Conservation (phyloP, 2,329 filamentous ascomycete genomes). For the Lasiodiplodia citricola region DNA sequence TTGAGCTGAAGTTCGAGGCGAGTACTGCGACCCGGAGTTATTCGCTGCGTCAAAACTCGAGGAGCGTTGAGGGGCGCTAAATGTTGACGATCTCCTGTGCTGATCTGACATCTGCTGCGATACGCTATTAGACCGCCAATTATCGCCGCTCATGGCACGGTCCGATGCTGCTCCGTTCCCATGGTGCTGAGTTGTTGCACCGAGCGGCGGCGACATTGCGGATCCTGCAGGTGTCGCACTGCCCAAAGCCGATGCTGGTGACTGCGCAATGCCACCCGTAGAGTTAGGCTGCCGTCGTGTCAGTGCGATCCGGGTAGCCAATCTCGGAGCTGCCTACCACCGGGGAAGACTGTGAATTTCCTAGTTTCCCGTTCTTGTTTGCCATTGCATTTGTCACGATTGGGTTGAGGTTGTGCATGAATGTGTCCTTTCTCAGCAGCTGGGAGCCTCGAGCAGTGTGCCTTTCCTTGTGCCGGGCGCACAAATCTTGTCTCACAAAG, state of each 20-base stretch:
- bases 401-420: slow-evolving; percentile 58
- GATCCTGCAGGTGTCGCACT: slow-evolving; percentile 30
- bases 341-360: slow-evolving; percentile 33
- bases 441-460: slow-evolving; percentile 71
- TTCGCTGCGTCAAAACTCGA: slow-evolving; percentile 40
- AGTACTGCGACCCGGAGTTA: slow-evolving; percentile 39
- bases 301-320: slow-evolving; percentile 2
- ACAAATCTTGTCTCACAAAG: slow-evolving; percentile 92
- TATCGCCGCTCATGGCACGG: slow-evolving; percentile 44
- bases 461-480: slow-evolving; percentile 66
- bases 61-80: slow-evolving; percentile 43
- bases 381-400: slow-evolving; percentile 41
- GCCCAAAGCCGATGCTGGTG: slow-evolving; percentile 37
- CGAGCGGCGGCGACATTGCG: slow-evolving; percentile 43
- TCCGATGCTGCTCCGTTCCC: not conserved
- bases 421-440: slow-evolving; percentile 71
- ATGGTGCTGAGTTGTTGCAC: slow-evolving; percentile 28
- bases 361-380: slow-evolving; percentile 35
- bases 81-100: slow-evolving; percentile 35
- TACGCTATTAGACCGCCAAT: slow-evolving; percentile 35
- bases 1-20: slow-evolving; percentile 43
- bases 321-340: slow-evolving; percentile 29
- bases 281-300: not conserved
- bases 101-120: slow-evolving; percentile 27
- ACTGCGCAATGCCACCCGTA: slow-evolving; percentile 30